Evolutionary conservation across 1,284 basidiomycete species (phyloP).

Genomic region (Leccinum subrobustum): DNA sequence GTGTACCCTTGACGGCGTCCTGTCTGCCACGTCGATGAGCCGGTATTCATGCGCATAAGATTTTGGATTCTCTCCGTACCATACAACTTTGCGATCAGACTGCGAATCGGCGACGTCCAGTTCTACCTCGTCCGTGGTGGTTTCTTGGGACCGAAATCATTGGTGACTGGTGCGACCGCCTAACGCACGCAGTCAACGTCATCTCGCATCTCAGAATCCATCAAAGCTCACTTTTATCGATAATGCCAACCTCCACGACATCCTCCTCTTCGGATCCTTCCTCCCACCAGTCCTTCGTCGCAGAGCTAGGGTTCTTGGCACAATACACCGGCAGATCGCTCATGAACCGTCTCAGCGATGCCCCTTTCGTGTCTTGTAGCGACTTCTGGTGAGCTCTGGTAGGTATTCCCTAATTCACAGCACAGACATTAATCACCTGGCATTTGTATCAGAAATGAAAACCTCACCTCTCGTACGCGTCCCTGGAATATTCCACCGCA

Average conservation of each 20-base stretch:
- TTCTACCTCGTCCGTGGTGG: conserved; percentile 79
- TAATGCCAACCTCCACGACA: conserved; percentile 52
- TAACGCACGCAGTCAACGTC: conserved; percentile 26
- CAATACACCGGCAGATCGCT: conserved; percentile 80
- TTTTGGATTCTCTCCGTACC: conserved; percentile 61
- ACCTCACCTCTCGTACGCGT: conserved; percentile 84
- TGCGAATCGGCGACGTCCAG: conserved; percentile 86
- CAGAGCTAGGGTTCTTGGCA: conserved; percentile 46
- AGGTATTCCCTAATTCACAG: conserved; percentile 73
- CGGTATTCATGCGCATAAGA: neutral
- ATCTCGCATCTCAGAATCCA: neutral
- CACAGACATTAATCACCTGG: conserved; percentile 10
- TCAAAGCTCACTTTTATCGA: conserved; percentile 60
- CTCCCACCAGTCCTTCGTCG: conserved; percentile 54
- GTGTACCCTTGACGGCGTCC: conserved; percentile 43
- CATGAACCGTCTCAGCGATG: conserved; percentile 83
- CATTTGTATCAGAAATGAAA: neutral
- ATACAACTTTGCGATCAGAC: conserved; percentile 78
- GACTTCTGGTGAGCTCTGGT: conserved; percentile 80
- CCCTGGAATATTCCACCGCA: conserved; percentile 83
- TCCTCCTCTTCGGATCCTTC: conserved; percentile 63
- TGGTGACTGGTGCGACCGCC: conserved; percentile 70
- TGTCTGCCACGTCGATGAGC: neutral
- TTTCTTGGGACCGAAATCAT: conserved; percentile 82
- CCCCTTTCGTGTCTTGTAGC: conserved; percentile 68